Conservation (phyloP, 2,329 filamentous ascomycete species). For the Sporothrix dimorphospora region DNA sequence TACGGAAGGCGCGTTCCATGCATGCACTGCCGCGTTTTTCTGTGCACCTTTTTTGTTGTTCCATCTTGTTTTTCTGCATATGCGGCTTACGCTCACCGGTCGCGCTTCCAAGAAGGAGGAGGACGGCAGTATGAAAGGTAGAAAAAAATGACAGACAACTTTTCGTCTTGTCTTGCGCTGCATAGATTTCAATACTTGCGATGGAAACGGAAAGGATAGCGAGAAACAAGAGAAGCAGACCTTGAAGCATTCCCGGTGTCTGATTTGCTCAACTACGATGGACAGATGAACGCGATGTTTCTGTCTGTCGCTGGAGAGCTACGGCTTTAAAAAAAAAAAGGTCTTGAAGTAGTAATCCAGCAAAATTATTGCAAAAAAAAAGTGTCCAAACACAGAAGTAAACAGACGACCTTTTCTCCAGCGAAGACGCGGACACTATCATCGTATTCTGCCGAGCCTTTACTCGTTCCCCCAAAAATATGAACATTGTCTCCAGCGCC, state of each 20-base stretch:
- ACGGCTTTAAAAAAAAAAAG: not conserved
- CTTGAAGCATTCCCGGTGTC: not conserved
- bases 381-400: not conserved
- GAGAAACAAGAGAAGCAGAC: not conserved
- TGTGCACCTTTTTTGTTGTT: not conserved
- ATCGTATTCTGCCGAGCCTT: not conserved
- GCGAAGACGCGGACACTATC: not conserved
- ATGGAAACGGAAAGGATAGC: not conserved
- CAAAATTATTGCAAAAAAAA: not conserved
- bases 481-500: not conserved
- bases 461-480: not conserved
- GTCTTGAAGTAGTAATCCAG: not conserved
- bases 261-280: not conserved
- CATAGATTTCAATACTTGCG: not conserved
- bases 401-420: not conserved
- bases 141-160: not conserved
- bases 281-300: not conserved
- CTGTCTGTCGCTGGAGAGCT: not conserved
- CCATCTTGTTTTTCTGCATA: not conserved
- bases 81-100: constrained; percentile 7
- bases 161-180: not conserved
- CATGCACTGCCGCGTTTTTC: constrained; percentile 10
- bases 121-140: not conserved
- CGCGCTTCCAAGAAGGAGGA: not conserved
- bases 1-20: not conserved